Evolutionary conservation across 2,329 filamentous ascomycete species (phyloP), one percentile per base, ranked within the genome.

Genomic region (Phoma sp.): DNA sequence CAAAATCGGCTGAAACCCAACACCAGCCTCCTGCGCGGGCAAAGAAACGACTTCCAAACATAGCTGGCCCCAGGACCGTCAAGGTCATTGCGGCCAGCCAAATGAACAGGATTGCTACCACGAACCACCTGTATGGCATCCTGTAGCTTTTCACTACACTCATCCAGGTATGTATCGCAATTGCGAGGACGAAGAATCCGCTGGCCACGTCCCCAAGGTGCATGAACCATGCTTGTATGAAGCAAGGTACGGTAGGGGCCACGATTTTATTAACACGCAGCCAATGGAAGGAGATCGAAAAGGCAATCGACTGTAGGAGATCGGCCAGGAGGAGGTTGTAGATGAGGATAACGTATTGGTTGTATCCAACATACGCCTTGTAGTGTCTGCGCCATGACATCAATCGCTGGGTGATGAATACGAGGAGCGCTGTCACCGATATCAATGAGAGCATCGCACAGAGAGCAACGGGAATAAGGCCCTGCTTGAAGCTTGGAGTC

Each of bases 311-410:
- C 65, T 83, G 81, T 59, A 79, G 78, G n/a, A 83, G 73, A 70
- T 83, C 81, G 5, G 81, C 81, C 33, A 84, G 56, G 2, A 83
- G 69, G 12, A 84, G 74, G 51, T 83, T 83, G 67, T 80, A 83
- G 45, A 83, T 82, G 21, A 83, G 75, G 33, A 83, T 67, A n/a
- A 83, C 72, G 48, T 81, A 83, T 68, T 83, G 81, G 59, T 83
- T 83, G 67, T 82, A 80, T 53, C 80, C 80, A 47, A 83, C 80
- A 53, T 80, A 80, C 56, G 78, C 72, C 30, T 73, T 67, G 61
- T 81, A 80, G 54, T 77, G 77, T 47, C 71, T 74, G 38, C 77
- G 73, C 81, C 80, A 83, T 54, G 78, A 78, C 26, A 83, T 62
- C 15, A 83, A 67, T 18, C 80, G 78, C 56, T 80, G 79, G 9